Evolutionary conservation across 2,329 filamentous ascomycete genomes (phyloP).

Genomic region (Cladophialophora chaetospira): DNA sequence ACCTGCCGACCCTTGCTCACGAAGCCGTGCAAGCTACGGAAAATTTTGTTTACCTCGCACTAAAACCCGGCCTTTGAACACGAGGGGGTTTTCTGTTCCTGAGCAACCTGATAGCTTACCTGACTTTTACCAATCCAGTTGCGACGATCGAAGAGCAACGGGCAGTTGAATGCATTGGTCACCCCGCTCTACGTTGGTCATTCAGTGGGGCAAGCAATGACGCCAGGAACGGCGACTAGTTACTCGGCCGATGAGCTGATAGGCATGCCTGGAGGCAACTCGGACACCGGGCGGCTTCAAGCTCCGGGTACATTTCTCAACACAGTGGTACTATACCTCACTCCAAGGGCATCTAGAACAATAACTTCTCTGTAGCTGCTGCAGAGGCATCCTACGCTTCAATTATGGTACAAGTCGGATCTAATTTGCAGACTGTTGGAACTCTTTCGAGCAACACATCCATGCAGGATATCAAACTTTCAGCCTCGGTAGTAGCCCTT

Average conservation of each 20-base stretch:
- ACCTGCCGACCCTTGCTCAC: neutral
- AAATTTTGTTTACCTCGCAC: neutral
- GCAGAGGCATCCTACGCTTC: too few species aligned
- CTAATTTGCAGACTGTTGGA: neutral
- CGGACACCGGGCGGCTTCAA: neutral
- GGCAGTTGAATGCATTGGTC: neutral
- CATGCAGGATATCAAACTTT: neutral
- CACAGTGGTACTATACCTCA: neutral
- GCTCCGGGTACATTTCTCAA: neutral
- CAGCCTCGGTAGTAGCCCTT: too few species aligned
- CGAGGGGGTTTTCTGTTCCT: neutral
- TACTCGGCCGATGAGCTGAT: neutral
- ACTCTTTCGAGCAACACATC: neutral
- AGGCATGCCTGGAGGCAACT: neutral
- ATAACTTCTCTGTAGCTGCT: neutral
- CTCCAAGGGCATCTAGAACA: neutral
- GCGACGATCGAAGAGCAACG: neutral
- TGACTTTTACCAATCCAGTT: neutral
- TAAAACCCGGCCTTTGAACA: neutral
- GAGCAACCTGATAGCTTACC: slow-evolving; percentile 1
- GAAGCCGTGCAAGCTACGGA: neutral
- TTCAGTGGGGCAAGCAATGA: slow-evolving; percentile 2
- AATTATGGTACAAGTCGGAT: too few species aligned
- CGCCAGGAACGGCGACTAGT: neutral
- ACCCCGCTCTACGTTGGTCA: neutral